Percentiles rank a stretch among this genome's conserved stretches.
Conservation (phyloP, 2,329 filamentous ascomycete species). For the Colletotrichum sojae region DNA sequence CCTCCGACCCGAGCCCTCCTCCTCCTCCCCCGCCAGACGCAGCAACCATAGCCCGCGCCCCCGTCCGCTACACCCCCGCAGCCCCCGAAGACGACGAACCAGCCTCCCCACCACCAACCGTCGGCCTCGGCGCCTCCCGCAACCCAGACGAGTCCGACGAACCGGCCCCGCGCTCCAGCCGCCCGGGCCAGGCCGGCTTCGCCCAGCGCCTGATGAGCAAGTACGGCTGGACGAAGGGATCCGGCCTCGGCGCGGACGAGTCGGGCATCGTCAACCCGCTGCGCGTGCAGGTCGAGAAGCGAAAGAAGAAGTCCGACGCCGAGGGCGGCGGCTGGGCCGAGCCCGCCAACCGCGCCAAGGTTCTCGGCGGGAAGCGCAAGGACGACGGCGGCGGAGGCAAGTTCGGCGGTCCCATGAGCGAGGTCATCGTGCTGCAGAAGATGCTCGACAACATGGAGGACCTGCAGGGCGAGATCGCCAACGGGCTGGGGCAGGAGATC, state of each 20-base stretch:
- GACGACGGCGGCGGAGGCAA: constrained; percentile 56
- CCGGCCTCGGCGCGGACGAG: constrained; percentile 85
- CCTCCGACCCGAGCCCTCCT: constrained; percentile 45
- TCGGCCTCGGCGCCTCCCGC: constrained; percentile 61
- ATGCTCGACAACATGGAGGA: constrained; percentile 90
- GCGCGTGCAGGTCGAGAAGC: constrained; percentile 87
- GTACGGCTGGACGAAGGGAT: constrained; percentile 92
- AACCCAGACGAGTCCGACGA: constrained; percentile 56
- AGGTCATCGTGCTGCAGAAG: constrained; percentile 84
- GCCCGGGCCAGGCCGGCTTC: constrained; percentile 87
- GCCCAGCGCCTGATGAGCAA: constrained; percentile 92
- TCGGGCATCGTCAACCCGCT: constrained; percentile 89
- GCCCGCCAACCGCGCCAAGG: constrained; percentile 79
- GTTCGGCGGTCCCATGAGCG: constrained; percentile 78
- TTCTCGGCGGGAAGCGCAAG: constrained; percentile 81
- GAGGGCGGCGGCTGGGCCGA: constrained; percentile 84
- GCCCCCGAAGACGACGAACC: constrained; percentile 56
- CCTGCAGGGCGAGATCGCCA: constrained; percentile 81
- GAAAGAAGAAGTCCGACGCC: constrained; percentile 82
- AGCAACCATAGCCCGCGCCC: constrained; percentile 82
- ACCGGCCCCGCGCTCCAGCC: constrained; percentile 66
- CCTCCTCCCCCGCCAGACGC: constrained; percentile 56
- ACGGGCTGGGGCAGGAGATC: constrained; percentile 89
- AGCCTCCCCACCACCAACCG: constrained; percentile 62
- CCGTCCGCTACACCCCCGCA: constrained; percentile 76